Conservation (phyloP, 2,329 filamentous ascomycete species). For the Cyphellophora europaea region DNA sequence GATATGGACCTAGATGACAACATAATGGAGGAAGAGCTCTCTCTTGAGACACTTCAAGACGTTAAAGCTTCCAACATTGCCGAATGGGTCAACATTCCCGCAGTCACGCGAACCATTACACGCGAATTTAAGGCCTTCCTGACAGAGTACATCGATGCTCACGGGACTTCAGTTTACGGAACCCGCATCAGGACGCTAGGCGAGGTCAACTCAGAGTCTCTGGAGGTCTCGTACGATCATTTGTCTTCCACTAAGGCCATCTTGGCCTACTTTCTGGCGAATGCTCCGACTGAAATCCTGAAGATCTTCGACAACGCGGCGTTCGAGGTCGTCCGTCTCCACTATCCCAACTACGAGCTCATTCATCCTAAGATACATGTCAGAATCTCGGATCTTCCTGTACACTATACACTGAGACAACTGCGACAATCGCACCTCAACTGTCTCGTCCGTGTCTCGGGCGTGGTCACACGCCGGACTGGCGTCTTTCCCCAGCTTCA, state of each 20-base stretch:
- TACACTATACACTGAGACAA: conserved; percentile 90
- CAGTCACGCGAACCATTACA: conserved; percentile 86
- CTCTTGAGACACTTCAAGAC: conserved; percentile 81
- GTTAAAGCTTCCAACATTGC: conserved; percentile 88
- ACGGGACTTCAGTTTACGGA: conserved; percentile 86
- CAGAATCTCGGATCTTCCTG: conserved; percentile 86
- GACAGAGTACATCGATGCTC: conserved; percentile 87
- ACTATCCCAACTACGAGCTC: conserved; percentile 95
- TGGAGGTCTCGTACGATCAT: conserved; percentile 94
- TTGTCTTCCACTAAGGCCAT: conserved; percentile 84
- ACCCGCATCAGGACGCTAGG: conserved; percentile 91
- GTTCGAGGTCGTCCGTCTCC: conserved; percentile 89
- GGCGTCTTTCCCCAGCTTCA: conserved; percentile 97
- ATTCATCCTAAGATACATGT: conserved; percentile 98
- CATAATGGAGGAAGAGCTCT: conserved; percentile 92
- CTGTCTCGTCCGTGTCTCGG: conserved; percentile 85
- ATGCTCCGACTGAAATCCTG: conserved; percentile 88
- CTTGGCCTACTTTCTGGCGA: conserved; percentile 89
- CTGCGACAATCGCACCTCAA: conserved; percentile 93
- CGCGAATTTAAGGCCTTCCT: conserved; percentile 96
- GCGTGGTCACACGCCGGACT: conserved; percentile 86
- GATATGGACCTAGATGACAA: conserved; percentile 82
- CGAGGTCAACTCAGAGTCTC: conserved; percentile 89
- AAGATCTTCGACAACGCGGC: conserved; percentile 95
- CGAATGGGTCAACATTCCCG: conserved; percentile 86